Conservation (phyloP, 1,284 basidiomycete genomes). For the Puccinia horiana region DNA sequence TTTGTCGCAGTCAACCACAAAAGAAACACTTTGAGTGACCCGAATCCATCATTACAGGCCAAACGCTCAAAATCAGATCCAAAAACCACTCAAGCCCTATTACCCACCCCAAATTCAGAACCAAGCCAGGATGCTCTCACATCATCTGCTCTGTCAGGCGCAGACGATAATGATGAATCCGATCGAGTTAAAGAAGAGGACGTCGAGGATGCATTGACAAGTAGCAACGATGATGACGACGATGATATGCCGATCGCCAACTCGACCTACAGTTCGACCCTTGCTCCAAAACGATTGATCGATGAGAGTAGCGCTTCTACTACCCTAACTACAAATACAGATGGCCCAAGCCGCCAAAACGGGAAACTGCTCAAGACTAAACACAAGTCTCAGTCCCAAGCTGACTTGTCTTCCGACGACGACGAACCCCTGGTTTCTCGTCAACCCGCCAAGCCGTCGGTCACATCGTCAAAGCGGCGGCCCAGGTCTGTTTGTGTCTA, state of each 20-base stretch:
- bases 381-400: neutral
- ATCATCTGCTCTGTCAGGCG: neutral
- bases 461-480: neutral
- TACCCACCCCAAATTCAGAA: neutral
- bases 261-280: conserved; percentile 19
- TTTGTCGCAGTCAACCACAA: neutral
- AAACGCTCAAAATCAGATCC: conserved; percentile 30
- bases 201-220: neutral
- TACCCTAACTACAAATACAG: conserved; percentile 27
- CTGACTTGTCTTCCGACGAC: conserved; percentile 13
- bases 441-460: neutral
- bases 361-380: neutral
- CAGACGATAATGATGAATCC: conserved; percentile 8
- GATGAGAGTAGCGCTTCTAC: conserved; percentile 39
- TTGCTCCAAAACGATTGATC: conserved; percentile 19
- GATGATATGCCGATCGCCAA: conserved; percentile 29
- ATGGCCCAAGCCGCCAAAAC: neutral
- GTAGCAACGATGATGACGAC: conserved; percentile 27
- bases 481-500: neutral
- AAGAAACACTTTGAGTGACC: neutral
- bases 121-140: conserved; percentile 3
- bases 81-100: neutral
- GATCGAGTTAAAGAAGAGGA: neutral
- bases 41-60: neutral
- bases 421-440: conserved; percentile 35